These are phyloP conservation scores for Neofusicoccum kwambonambiense DNA, from an alignment of 2,329 filamentous ascomycete genomes.

Conservation along the genomic window DNA sequence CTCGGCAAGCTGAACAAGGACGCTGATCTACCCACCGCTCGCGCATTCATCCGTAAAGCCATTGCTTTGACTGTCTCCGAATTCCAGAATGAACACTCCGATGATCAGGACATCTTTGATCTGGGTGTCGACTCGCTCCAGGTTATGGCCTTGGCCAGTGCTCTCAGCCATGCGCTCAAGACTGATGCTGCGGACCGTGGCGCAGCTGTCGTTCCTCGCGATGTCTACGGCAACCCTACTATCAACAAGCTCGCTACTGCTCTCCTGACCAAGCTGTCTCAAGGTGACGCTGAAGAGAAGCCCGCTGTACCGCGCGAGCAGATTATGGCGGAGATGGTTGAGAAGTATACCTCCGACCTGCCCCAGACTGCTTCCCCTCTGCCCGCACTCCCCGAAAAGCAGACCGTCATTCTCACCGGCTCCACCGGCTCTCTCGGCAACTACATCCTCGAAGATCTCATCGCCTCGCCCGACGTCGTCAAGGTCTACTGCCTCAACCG, in stretches of 20 bases:
- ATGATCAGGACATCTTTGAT: constrained; percentile 29
- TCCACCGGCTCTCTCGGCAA: constrained; percentile 21
- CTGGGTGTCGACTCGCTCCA: constrained; percentile 37
- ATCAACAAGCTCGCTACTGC: constrained; percentile 27
- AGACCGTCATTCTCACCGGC: constrained; percentile 23
- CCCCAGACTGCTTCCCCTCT: constrained; percentile 8
- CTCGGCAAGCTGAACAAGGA: constrained; percentile 13
- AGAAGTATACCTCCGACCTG: constrained; percentile 29
- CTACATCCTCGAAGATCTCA: constrained; percentile 20
- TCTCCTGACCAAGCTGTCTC: constrained; percentile 12
- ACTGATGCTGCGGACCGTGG: neutral
- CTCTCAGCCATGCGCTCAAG: constrained; percentile 23
- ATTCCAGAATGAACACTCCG: neutral
- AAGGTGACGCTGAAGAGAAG: neutral
- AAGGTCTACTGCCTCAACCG: constrained; percentile 22
- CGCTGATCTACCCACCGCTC: constrained; percentile 17
- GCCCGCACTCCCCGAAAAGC: neutral
- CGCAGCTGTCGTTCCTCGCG: constrained; percentile 25
- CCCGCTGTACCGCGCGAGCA: constrained; percentile 21
- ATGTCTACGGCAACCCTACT: constrained; percentile 33
- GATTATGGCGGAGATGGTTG: constrained; percentile 28
- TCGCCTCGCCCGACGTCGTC: constrained; percentile 13
- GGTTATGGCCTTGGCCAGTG: constrained; percentile 25
- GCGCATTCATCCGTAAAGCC: constrained; percentile 21
- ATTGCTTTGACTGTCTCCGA: constrained; percentile 14